Base-by-base conservation (phyloP, 106 monocot species). In the Amphibolis antarctica region DNA sequence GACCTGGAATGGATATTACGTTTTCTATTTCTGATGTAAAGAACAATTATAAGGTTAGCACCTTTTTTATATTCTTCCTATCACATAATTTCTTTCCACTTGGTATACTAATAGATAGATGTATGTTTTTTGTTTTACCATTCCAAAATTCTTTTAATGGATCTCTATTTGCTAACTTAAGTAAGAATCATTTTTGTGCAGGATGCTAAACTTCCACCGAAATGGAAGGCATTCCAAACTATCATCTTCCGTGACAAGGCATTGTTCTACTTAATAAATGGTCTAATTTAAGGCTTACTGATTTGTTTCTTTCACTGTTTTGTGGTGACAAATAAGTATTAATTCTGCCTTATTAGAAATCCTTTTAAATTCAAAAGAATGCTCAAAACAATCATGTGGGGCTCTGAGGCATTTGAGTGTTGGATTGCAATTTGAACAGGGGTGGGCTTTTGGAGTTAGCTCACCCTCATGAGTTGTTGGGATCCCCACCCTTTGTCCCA, bases 201-300 rank as follows among this genome's bases (percentile, higher is more conserved):
- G 86, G 80, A 87, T 78, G 83, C 82, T 73, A 68, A 26, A 15
- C 80, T 87, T 63, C 53, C 77, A 50, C 66, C 79, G 52, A 77
- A 73, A 57, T 83, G 86, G 86, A 87, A 83, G 60, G 71, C 82
- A 55, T 87, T 87, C 52, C 71, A 73, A 46, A 87, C 86, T 24
- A 28, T 83, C 42, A 87, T 87, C 69, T 87, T 83, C 28, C 75
- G 66, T 71, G 77, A 80, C 27, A 60, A 46, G 72, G 86, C 83
- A 59, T 28, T 57, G 10, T 57, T 66, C 13, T 57, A 57, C 27
- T 27, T 36, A 36, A 36, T 36, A 4, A 2, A 36, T 36, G 36
- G 36, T 36, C 36, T 36, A 7, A 4, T 4, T 36, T 36, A 36
- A 36, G 7, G 36, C 2, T 36, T 4, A 2, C 7, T 7, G 4